Conservation (phyloP, 306 rosid genomes). For the Abrus pulchellus region DNA sequence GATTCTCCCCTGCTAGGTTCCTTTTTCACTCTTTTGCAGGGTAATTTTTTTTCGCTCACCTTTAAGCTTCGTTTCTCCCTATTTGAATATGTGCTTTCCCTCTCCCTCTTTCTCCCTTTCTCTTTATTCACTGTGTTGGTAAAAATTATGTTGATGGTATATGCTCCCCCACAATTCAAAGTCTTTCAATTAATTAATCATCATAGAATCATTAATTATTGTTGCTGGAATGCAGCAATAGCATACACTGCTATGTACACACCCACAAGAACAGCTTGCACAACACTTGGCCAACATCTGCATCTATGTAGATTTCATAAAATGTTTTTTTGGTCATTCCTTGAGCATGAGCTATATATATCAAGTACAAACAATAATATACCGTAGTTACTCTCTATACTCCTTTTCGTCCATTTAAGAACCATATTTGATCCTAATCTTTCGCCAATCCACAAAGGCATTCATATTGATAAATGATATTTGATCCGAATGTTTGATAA, state of each 20-base stretch:
- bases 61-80: conserved; percentile 87
- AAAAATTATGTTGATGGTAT: conserved; percentile 59
- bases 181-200: conserved; percentile 57
- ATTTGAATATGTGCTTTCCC: conserved; percentile 86
- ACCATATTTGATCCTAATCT: neutral
- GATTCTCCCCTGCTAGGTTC: conserved; percentile 71
- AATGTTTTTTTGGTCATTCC: conserved; percentile 16
- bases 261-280: conserved; percentile 55
- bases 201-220: conserved; percentile 60
- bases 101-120: conserved; percentile 47
- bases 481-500: conserved; percentile 33
- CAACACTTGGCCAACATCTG: conserved; percentile 59
- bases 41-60: conserved; percentile 46
- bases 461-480: conserved; percentile 21
- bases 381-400: neutral
- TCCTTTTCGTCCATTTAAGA: conserved; percentile 15
- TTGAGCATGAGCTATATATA: conserved; percentile 34
- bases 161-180: conserved; percentile 62
- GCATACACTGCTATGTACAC: conserved; percentile 47
- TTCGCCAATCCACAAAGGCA: conserved; percentile 4
- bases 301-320: conserved; percentile 47
- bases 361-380: conserved; percentile 1
- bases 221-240: conserved; percentile 49
- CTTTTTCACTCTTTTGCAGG: conserved; percentile 68
- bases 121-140: conserved; percentile 61